Percentiles rank a stretch among this genome's conserved stretches.
phyloP scores from a whole-genome alignment of 306 rosid genomes.

The Cotoneaster glaucophyllus region DNA sequence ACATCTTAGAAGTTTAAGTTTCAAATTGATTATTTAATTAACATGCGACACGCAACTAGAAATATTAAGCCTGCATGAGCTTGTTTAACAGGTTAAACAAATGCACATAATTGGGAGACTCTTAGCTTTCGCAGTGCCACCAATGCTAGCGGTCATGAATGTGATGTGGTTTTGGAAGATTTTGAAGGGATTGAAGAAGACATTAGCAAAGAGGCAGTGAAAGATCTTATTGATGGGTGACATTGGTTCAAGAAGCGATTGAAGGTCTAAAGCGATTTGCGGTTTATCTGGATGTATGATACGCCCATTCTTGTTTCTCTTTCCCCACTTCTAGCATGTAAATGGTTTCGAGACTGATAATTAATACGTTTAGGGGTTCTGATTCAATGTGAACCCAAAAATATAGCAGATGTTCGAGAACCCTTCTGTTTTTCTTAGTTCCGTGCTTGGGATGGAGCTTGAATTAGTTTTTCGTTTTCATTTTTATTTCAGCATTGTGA shows the following conservation, averaged over 20 bases:
- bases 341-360: not conserved
- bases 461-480: too few relatives aligned
- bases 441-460: not conserved
- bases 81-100: conserved; percentile 52
- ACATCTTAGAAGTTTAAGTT: not conserved
- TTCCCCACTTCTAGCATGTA: not conserved
- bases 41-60: not conserved
- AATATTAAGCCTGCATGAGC: not conserved
- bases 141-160: conserved; percentile 65
- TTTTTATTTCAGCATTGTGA: too few relatives aligned
- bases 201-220: conserved; percentile 83
- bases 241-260: not conserved
- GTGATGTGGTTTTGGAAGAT: conserved; percentile 87
- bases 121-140: conserved; percentile 63
- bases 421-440: not conserved
- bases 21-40: not conserved
- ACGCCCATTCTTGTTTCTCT: not conserved
- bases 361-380: not conserved
- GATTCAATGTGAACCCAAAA: not conserved
- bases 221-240: not conserved
- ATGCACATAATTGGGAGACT: conserved; percentile 53
- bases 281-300: not conserved
- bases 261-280: not conserved
- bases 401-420: not conserved
- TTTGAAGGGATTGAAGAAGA: conserved; percentile 74